Evolutionary conservation across 176 grass and related monocot genomes (phyloP).

Genomic region (Hyparrhenia diplandra): DNA sequence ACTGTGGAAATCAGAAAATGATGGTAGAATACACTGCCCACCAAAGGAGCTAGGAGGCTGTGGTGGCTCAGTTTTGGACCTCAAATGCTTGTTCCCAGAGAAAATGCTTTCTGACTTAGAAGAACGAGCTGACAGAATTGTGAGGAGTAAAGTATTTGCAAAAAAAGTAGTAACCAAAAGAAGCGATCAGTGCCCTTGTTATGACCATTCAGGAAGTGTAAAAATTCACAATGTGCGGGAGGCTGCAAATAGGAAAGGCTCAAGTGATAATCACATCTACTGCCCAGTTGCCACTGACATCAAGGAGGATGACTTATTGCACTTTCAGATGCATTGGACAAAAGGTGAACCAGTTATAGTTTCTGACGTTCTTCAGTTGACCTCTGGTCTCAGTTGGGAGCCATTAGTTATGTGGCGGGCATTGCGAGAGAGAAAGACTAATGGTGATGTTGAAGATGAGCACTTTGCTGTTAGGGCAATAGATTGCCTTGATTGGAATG

Average conservation of each 20-base stretch:
- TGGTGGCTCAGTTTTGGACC: too few relatives aligned
- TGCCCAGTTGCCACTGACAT: conserved; percentile 42
- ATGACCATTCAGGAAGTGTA: conserved; percentile 20
- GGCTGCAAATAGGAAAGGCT: conserved; percentile 49
- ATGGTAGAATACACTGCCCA: too few relatives aligned
- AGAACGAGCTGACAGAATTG: conserved; percentile 37
- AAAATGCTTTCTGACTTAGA: conserved; percentile 40
- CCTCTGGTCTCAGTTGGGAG: conserved; percentile 77
- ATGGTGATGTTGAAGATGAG: conserved; percentile 27
- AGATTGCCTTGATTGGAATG: conserved; percentile 78
- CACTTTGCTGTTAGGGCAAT: conserved; percentile 48
- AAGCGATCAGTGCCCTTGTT: conserved; percentile 36
- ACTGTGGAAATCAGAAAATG: too few relatives aligned
- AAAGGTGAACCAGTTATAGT: conserved; percentile 85
- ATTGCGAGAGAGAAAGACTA: conserved; percentile 45
- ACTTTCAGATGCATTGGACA: conserved; percentile 78
- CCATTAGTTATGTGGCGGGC: conserved; percentile 89
- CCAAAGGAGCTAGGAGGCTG: too few relatives aligned
- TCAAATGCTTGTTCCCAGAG: conserved; percentile 14
- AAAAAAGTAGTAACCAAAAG: not conserved
- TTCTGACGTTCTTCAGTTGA: conserved; percentile 46
- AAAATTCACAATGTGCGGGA: conserved; percentile 13
- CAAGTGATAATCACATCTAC: conserved; percentile 66
- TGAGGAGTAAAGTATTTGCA: conserved; percentile 23
- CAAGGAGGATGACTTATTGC: conserved; percentile 45